A percentile compares a stretch with the other conserved stretches of the same genome.
These are phyloP conservation scores for Nothomitra cinnamomea DNA, from an alignment of 2,329 filamentous ascomycete species.

Conservation along the genomic window DNA sequence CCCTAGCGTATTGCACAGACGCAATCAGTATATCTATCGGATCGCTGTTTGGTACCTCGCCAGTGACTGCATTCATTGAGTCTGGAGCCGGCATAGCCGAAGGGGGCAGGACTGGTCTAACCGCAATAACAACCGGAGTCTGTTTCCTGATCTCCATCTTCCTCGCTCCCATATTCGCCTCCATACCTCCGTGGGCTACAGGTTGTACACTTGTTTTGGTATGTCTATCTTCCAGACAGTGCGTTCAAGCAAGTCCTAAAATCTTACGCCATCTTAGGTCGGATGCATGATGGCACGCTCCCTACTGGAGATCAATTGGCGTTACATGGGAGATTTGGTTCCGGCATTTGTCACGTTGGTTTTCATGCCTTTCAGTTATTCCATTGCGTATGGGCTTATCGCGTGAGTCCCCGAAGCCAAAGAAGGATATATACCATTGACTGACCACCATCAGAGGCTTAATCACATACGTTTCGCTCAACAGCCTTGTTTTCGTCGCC, in stretches of 20 bases:
- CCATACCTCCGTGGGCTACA: constrained; percentile 77
- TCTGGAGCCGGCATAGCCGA: constrained; percentile 82
- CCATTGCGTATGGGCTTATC: constrained; percentile 73
- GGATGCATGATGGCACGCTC: constrained; percentile 74
- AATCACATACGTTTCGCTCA: constrained; percentile 58
- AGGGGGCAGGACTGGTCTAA: constrained; percentile 72
- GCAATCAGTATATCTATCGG: constrained; percentile 69
- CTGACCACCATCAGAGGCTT: constrained; percentile 36
- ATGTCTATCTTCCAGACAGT: background rate
- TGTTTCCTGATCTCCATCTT: constrained; percentile 81
- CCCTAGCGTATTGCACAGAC: constrained; percentile 70
- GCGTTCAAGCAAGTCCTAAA: background rate
- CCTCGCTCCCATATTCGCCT: constrained; percentile 81
- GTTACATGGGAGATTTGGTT: constrained; percentile 66
- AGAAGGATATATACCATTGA: background rate
- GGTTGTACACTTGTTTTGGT: constrained; percentile 66
- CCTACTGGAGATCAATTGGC: constrained; percentile 76
- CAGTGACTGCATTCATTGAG: constrained; percentile 76
- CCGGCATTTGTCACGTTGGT: constrained; percentile 73
- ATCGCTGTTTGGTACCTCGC: constrained; percentile 58
- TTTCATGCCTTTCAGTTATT: constrained; percentile 82
- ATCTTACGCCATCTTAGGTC: constrained; percentile 25
- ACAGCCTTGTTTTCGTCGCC: constrained; percentile 51
- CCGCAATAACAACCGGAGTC: constrained; percentile 58
- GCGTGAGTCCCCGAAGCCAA: constrained; percentile 16